Evolutionary conservation across 352 stramenopile genomes (phyloP).

Genomic region (Pythium phragmiticola): DNA sequence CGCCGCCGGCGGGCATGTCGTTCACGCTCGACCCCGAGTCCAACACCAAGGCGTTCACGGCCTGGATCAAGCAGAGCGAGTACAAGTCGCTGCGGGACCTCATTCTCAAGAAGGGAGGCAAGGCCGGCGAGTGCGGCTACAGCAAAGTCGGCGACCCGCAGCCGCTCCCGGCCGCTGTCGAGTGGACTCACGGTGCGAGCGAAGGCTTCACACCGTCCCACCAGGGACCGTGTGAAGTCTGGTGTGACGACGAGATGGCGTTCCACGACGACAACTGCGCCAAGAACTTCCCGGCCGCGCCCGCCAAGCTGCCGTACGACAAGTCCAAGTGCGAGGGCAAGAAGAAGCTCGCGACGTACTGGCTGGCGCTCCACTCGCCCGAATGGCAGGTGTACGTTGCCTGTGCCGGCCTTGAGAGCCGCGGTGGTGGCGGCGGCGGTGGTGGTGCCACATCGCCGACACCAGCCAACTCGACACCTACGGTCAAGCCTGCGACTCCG

Average conservation of each 20-base stretch:
- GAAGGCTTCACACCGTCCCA: constrained; percentile 28
- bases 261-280: constrained; percentile 22
- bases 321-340: constrained; percentile 30
- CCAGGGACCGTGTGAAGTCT: constrained; percentile 24
- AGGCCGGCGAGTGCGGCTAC: neutral
- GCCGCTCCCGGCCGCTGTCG: constrained; percentile 10
- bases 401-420: constrained; percentile 26
- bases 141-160: neutral
- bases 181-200: constrained; percentile 6
- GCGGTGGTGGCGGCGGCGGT: constrained; percentile 9
- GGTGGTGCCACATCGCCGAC: constrained; percentile 1
- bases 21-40: constrained; percentile 10
- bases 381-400: constrained; percentile 34
- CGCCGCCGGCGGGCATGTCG: neutral
- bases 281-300: constrained; percentile 11
- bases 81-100: constrained; percentile 26
- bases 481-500: constrained; percentile 1
- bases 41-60: constrained; percentile 18
- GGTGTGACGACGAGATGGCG: constrained; percentile 17
- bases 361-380: constrained; percentile 31
- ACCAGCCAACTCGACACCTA: neutral
- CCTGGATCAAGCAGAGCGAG: constrained; percentile 18
- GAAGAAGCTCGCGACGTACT: constrained; percentile 28
- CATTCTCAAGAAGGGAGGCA: constrained; percentile 11
- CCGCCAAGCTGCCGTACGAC: constrained; percentile 19